Evolutionary conservation across 768 basidiomycete genomes (phyloP).

Genomic region (Tephrocybe sp.): DNA sequence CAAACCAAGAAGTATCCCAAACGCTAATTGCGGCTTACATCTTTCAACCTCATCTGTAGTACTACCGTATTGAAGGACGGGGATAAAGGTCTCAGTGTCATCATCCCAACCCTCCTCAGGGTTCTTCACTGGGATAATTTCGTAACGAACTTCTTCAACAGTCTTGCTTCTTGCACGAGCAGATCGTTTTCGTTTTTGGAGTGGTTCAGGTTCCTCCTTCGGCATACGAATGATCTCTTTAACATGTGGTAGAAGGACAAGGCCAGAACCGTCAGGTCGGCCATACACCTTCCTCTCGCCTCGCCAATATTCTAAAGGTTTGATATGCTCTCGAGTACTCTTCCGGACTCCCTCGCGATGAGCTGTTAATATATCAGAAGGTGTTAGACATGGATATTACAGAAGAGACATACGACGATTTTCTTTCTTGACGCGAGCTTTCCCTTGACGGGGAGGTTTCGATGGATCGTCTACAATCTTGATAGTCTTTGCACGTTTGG

Average conservation of each 20-base stretch:
- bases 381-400: not conserved
- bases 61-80: constrained; percentile 65
- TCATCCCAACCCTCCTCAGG: constrained; percentile 88
- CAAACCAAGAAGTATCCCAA: not conserved
- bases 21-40: constrained; percentile 49
- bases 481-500: constrained; percentile 33
- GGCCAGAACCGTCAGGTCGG: constrained; percentile 41
- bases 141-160: constrained; percentile 36
- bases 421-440: constrained; percentile 35
- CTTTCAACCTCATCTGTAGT: constrained; percentile 59
- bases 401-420: constrained; percentile 28
- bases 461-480: constrained; percentile 24
- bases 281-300: constrained; percentile 86
- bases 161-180: constrained; percentile 49
- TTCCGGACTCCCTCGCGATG: constrained; percentile 62
- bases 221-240: constrained; percentile 56
- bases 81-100: constrained; percentile 60
- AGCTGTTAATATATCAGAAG: constrained; percentile 18
- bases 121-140: constrained; percentile 29
- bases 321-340: constrained; percentile 62
- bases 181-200: constrained; percentile 34
- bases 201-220: constrained; percentile 31
- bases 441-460: constrained; percentile 19
- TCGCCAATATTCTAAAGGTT: constrained; percentile 91
- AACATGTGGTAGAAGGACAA: constrained; percentile 56